Evolutionary conservation across 495 filamentous ascomycete species (phyloP).

Genomic region (Extremus antarcticus): DNA sequence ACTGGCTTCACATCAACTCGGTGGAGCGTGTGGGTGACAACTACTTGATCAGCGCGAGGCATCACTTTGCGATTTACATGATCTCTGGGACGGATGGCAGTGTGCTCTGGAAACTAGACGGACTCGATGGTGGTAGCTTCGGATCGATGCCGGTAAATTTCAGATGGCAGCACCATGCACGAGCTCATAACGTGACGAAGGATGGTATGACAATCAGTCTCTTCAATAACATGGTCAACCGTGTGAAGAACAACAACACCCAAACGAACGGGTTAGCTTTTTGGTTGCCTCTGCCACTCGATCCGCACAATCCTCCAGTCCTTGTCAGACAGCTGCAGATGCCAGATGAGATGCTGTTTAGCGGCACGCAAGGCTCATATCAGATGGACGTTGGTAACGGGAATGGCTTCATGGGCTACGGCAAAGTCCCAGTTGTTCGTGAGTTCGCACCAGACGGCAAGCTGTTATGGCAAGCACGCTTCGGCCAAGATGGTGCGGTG

Average conservation of each 20-base stretch:
- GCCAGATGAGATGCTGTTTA: constrained; percentile 1
- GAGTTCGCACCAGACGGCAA: constrained; percentile 5
- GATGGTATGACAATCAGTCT: constrained; percentile 1
- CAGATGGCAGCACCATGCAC: constrained; percentile 19
- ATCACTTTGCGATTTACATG: constrained; percentile 32
- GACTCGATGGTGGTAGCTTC: constrained; percentile 36
- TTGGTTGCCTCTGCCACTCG: constrained; percentile 6
- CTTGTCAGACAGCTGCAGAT: not conserved
- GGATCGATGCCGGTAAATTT: constrained; percentile 21
- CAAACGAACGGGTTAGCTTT: constrained; percentile 5
- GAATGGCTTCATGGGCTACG: constrained; percentile 15
- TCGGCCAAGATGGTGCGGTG: constrained; percentile 6
- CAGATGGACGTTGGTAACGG: constrained; percentile 5
- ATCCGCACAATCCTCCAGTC: not conserved
- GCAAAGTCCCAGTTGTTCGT: constrained; percentile 8
- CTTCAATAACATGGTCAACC: constrained; percentile 18
- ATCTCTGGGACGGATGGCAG: constrained; percentile 28
- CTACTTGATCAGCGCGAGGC: constrained; percentile 29
- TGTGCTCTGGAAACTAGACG: constrained; percentile 36
- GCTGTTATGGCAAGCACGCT: constrained; percentile 12
- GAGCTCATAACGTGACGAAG: constrained; percentile 11
- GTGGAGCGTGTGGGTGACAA: constrained; percentile 34
- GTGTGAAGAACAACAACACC: constrained; percentile 2
- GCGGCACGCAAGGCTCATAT: constrained; percentile 17
- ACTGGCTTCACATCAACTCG: constrained; percentile 41